Conservation (phyloP, 768 basidiomycete species). For the Suillus spraguei region DNA sequence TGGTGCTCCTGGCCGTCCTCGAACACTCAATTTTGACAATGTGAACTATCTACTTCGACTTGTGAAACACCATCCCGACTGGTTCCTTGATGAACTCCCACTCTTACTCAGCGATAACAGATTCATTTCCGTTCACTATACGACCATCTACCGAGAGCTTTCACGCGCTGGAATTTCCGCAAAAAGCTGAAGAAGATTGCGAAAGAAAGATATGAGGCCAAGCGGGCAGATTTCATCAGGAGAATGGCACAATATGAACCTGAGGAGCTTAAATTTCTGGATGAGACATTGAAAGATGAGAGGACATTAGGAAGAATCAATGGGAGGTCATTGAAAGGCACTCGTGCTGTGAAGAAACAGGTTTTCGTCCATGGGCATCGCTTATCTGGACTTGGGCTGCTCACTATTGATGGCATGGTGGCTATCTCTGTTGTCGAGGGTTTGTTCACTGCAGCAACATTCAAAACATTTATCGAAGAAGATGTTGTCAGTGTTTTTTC, state of each 20-base stretch:
- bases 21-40: constrained; percentile 10
- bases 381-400: no score
- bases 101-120: constrained; percentile 8
- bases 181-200: constrained; percentile 39
- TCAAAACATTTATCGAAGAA: constrained; percentile 25
- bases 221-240: constrained; percentile 26
- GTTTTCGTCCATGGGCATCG: no score
- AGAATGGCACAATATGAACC: constrained; percentile 32
- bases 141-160: constrained; percentile 35
- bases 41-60: constrained; percentile 27
- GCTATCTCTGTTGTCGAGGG: no score
- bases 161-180: constrained; percentile 24
- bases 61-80: constrained; percentile 28
- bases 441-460: constrained; percentile 8
- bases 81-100: constrained; percentile 37
- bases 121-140: constrained; percentile 37
- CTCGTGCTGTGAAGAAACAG: constrained; percentile 24
- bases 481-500: constrained; percentile 5
- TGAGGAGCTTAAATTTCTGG: constrained; percentile 38
- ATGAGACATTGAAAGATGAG: constrained; percentile 39
- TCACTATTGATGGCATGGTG: no score
- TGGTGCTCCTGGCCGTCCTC: no score
- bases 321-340: constrained; percentile 29
- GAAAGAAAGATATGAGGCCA: constrained; percentile 28
- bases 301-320: constrained; percentile 20